Evolutionary conservation across 306 rosid species (phyloP).

Genomic region (Styphnolobium japonicum): DNA sequence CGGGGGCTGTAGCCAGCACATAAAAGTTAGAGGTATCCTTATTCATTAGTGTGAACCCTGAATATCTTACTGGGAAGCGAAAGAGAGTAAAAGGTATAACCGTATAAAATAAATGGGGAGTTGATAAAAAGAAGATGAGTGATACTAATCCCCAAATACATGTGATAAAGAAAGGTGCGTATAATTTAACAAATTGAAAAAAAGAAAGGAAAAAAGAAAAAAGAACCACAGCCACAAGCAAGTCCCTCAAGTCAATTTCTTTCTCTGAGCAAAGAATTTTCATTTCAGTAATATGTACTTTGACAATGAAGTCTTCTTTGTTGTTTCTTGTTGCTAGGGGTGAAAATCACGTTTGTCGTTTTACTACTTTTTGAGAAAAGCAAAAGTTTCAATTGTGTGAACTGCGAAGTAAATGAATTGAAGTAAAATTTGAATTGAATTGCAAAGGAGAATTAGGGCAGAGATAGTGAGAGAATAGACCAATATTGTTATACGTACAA

Average conservation of each 20-base stretch:
- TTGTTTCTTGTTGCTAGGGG: neutral
- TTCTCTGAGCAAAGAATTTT: neutral
- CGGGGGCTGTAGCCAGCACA: neutral
- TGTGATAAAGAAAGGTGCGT: no score
- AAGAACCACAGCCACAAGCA: slow-evolving; percentile 3
- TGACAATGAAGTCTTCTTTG: neutral
- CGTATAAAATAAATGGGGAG: no score
- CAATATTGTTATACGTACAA: no score
- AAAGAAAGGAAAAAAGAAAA: neutral
- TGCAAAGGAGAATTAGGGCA: no score
- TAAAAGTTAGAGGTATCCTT: neutral
- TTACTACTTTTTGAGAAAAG: neutral
- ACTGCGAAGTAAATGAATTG: no score
- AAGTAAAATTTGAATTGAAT: no score
- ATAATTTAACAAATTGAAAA: neutral
- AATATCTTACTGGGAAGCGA: neutral
- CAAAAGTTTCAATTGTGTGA: no score
- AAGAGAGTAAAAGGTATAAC: neutral
- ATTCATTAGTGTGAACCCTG: neutral
- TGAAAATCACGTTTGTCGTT: slow-evolving; percentile 11
- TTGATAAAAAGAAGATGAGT: no score
- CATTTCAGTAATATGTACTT: no score
- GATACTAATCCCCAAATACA: no score
- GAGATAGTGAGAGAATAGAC: no score
- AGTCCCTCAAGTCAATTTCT: slow-evolving; percentile 11